Percentiles rank a stretch among this genome's conserved stretches.
These are phyloP conservation scores for Coemansia brasiliensis DNA, from an alignment of 192 early-diverging fungal genomes.

Conservation along the genomic window DNA sequence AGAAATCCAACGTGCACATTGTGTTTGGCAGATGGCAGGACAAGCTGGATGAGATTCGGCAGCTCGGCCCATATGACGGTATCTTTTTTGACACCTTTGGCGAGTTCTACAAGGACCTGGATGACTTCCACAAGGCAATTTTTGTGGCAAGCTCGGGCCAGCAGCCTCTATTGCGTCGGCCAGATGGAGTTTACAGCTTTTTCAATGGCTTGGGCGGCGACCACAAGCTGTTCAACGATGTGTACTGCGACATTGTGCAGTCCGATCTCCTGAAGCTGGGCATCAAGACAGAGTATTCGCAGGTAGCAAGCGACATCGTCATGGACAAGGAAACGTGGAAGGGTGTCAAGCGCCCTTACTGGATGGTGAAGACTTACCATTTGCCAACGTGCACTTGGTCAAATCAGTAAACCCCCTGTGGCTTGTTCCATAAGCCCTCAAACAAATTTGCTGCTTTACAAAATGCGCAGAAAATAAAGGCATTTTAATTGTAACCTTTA, in stretches of 20 bases:
- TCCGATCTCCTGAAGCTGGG: constrained; percentile 81
- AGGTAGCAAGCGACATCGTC: constrained; percentile 71
- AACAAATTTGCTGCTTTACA: no score
- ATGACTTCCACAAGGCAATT: constrained; percentile 66
- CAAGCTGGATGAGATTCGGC: constrained; percentile 67
- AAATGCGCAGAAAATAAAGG: no score
- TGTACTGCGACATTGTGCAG: constrained; percentile 83
- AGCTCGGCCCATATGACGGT: constrained; percentile 73
- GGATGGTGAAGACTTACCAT: constrained; percentile 56
- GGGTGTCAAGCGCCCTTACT: constrained; percentile 71
- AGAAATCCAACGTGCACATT: constrained; percentile 78
- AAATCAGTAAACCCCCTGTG: not conserved
- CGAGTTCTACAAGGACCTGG: constrained; percentile 89
- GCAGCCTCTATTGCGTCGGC: constrained; percentile 67
- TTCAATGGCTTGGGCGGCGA: constrained; percentile 95
- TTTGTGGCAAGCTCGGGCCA: constrained; percentile 16
- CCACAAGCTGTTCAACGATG: constrained; percentile 96
- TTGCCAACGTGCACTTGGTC: constrained; percentile 52
- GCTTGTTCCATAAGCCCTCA: not conserved
- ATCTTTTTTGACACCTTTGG: constrained; percentile 96
- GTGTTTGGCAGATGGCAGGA: constrained; percentile 94
- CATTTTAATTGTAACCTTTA: no score
- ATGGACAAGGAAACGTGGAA: constrained; percentile 86
- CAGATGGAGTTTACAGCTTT: constrained; percentile 84
- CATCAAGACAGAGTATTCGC: constrained; percentile 69